Evolutionary conservation across 352 stramenopile species (phyloP).

Genomic region (Phytopythium helicoides): DNA sequence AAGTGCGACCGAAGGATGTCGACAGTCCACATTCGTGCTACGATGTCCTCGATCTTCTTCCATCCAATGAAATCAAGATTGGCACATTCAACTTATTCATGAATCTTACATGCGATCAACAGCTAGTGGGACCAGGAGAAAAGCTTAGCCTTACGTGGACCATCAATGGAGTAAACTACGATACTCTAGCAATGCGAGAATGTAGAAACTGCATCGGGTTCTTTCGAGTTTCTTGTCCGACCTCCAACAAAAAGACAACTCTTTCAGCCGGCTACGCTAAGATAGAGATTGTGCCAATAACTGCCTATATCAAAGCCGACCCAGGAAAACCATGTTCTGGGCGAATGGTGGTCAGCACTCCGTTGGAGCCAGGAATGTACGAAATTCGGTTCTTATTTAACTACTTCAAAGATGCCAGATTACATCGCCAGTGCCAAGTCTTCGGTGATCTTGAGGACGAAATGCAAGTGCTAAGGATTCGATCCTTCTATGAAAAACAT

Average conservation of each 20-base stretch:
- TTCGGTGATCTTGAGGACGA: constrained; percentile 53
- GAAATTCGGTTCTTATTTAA: constrained; percentile 65
- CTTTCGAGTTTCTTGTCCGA: constrained; percentile 29
- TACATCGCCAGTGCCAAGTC: constrained; percentile 55
- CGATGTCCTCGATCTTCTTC: constrained; percentile 42
- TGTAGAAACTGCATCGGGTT: constrained; percentile 57
- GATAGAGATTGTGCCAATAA: constrained; percentile 49
- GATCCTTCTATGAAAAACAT: constrained; percentile 49
- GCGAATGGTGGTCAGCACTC: constrained; percentile 37
- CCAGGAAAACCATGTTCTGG: constrained; percentile 30
- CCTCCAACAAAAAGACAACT: constrained; percentile 10
- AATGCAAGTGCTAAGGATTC: constrained; percentile 53
- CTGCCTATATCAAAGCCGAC: constrained; percentile 35
- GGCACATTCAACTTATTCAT: constrained; percentile 64
- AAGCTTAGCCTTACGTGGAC: constrained; percentile 40
- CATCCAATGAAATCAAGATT: constrained; percentile 46
- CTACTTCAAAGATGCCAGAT: constrained; percentile 49
- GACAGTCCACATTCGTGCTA: constrained; percentile 13
- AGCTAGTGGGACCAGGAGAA: constrained; percentile 35
- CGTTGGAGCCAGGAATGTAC: constrained; percentile 48
- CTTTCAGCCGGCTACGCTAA: constrained; percentile 15
- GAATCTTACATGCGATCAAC: constrained; percentile 44
- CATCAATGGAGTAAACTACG: constrained; percentile 50
- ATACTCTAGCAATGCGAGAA: constrained; percentile 32
- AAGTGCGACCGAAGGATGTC: neutral